Conservation (phyloP, 2,329 filamentous ascomycete genomes). For the Pseudocercospora crystallina region DNA sequence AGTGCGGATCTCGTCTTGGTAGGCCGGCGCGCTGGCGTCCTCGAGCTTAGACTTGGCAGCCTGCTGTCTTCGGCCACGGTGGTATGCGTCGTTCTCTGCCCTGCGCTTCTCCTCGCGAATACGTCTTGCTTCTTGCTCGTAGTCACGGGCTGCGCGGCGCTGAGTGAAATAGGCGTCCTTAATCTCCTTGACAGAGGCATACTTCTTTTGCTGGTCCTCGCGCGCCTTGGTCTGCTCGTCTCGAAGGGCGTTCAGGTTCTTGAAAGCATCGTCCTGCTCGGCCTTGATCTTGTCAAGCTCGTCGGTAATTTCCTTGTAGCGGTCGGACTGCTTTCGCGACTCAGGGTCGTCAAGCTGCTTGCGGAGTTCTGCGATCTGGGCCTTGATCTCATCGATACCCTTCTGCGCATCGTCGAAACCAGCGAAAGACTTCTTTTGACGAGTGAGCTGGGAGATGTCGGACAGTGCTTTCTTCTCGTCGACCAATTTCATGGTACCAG, state of each 20-base stretch:
- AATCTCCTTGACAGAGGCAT: slow-evolving; percentile 74
- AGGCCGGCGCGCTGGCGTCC: slow-evolving; percentile 82
- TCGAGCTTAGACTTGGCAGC: slow-evolving; percentile 73
- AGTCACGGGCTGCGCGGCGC: slow-evolving; percentile 78
- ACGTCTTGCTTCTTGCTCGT: slow-evolving; percentile 79
- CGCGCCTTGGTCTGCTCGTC: slow-evolving; percentile 85
- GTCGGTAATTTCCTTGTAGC: slow-evolving; percentile 79
- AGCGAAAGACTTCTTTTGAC: slow-evolving; percentile 87
- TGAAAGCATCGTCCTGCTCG: slow-evolving; percentile 87
- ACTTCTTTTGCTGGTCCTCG: slow-evolving; percentile 84
- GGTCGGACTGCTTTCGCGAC: slow-evolving; percentile 80
- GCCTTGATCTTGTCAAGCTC: slow-evolving; percentile 89
- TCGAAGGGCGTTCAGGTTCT: slow-evolving; percentile 78
- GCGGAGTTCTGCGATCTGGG: slow-evolving; percentile 83
- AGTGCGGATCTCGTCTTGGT: slow-evolving; percentile 86
- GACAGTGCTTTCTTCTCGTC: slow-evolving; percentile 93
- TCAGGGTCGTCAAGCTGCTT: slow-evolving; percentile 90
- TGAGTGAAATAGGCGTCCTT: slow-evolving; percentile 85
- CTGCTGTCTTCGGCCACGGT: slow-evolving; percentile 72
- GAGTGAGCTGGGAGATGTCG: slow-evolving; percentile 79
- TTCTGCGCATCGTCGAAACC: slow-evolving; percentile 80
- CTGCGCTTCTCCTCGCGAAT: slow-evolving; percentile 74
- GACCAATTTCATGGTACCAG: slow-evolving; percentile 88
- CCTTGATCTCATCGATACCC: slow-evolving; percentile 81
- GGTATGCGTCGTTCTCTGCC: slow-evolving; percentile 73